Percentiles rank a stretch among this genome's conserved stretches.
These are phyloP conservation scores for Royoungia palumana DNA, from an alignment of 768 basidiomycete species.

Conservation along the genomic window DNA sequence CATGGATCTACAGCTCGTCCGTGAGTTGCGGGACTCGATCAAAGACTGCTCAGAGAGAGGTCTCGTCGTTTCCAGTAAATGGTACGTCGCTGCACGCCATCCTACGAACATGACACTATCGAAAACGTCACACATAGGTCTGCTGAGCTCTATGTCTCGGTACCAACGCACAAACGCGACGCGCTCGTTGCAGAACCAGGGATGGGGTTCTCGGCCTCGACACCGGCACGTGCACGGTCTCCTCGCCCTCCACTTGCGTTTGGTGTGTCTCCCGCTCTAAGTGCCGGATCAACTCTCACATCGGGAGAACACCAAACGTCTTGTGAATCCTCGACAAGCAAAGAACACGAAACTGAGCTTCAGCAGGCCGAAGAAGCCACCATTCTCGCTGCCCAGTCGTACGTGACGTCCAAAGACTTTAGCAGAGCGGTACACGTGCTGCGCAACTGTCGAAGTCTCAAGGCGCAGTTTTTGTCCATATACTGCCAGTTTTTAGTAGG, in stretches of 20 bases:
- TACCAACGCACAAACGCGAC: constrained; percentile 47
- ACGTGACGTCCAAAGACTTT: constrained; percentile 76
- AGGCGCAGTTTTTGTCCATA: constrained; percentile 69
- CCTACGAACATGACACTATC: constrained; percentile 11
- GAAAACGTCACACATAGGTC: constrained; percentile 48
- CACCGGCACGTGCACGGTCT: constrained; percentile 49
- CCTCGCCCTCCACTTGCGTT: constrained; percentile 40
- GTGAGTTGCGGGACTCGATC: constrained; percentile 57
- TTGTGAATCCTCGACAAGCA: constrained; percentile 22
- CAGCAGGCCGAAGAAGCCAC: constrained; percentile 67
- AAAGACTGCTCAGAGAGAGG: constrained; percentile 75
- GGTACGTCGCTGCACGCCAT: constrained; percentile 42
- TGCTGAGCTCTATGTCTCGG: constrained; percentile 67
- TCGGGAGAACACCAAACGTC: constrained; percentile 8
- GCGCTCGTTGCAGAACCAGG: constrained; percentile 23
- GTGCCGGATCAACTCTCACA: constrained; percentile 33
- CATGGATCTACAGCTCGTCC: constrained; percentile 51
- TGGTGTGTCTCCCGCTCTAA: constrained; percentile 19
- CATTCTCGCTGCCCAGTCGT: constrained; percentile 68
- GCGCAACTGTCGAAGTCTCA: constrained; percentile 60
- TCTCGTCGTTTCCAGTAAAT: constrained; percentile 68
- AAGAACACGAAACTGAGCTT: constrained; percentile 41
- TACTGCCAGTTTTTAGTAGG: constrained; percentile 88
- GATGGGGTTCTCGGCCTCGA: constrained; percentile 54
- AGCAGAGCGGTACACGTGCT: constrained; percentile 67